A percentile compares a stretch with the other conserved stretches of the same genome.
Evolutionary conservation across 768 basidiomycete genomes (phyloP).

Genomic region (Lepiota venenata): DNA sequence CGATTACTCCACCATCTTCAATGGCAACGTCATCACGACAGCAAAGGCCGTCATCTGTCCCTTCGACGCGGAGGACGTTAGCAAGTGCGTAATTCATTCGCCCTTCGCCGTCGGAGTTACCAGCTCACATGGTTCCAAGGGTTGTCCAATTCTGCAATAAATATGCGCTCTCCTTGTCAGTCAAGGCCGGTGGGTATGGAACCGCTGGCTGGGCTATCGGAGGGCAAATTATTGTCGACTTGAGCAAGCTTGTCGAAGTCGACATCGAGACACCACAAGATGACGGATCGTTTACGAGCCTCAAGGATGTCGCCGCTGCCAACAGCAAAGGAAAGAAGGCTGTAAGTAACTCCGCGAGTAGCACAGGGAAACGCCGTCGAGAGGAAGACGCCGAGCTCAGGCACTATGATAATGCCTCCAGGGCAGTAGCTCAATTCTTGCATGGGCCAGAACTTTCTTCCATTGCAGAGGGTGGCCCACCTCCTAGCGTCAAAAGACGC

Average conservation of each 20-base stretch:
- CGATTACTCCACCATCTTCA: constrained; percentile 61
- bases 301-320: constrained; percentile 49
- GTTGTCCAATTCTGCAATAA: constrained; percentile 71
- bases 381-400: constrained; percentile 52
- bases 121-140: constrained; percentile 30
- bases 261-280: constrained; percentile 59
- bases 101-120: background rate
- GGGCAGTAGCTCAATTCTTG: constrained; percentile 48
- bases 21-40: constrained; percentile 63
- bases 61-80: constrained; percentile 76
- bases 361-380: constrained; percentile 49
- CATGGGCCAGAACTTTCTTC: constrained; percentile 29
- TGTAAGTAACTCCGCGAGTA: constrained; percentile 14
- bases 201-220: constrained; percentile 88
- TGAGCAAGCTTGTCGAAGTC: constrained; percentile 64
- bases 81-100: constrained; percentile 47
- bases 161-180: constrained; percentile 66
- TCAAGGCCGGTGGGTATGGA: constrained; percentile 90
- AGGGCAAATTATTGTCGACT: constrained; percentile 83
- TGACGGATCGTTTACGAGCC: constrained; percentile 56
- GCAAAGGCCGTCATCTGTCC: constrained; percentile 71
- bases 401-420: constrained; percentile 54
- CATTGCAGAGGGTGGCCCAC: constrained; percentile 23
- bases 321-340: constrained; percentile 55
- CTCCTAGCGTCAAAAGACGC: constrained; percentile 33